Base-by-base conservation (phyloP, 257 asterid genomes). In the Craterostigma plantagineum region DNA sequence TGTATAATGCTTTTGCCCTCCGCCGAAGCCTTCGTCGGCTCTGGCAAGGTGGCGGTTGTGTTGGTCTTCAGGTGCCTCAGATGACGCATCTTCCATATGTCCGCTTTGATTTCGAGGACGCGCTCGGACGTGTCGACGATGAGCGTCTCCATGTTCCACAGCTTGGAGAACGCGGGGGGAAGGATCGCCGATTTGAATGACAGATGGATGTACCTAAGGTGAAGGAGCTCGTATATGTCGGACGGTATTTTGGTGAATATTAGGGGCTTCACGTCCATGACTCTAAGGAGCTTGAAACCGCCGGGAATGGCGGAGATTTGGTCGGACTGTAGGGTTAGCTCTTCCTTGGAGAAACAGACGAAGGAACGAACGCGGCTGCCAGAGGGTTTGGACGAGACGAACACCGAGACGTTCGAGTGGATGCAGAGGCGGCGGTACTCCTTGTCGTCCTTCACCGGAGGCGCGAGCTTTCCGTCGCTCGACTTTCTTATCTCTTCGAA, bases 31-130 rank as follows among this genome's bases (percentile, higher is more conserved):
- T 33, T 10, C 37, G 4, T 14, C 30, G 1, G 30, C 30, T 23
- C 30, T 6, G 30, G 30, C 4, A 65, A 13, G 4, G 16, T 0
- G 7, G 63, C 51, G 10, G 69, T 39, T 14, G 66, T 57, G 41
- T 65, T 60, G 3, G 70, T 57, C 56, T 45, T 57, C 1, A 71
- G 4, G 55, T 71, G 75, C 49, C 79, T 51, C 17, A 58, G 53
- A 11, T 40, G 56, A n/a, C 14, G 43, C 56, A 60, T 48, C 10
- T 53, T 58, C 55, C 64, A 47, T 13, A 60, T 41, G 10, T 52
- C 54, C 7, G 43, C 56, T 10, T 43, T 18, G 16, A 60, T 13
- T 12, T 40, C 48, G 12, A 58, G n/a, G 0, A 42, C 30, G 14
- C 43, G 44, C 0, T 18, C n/a, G 12, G 14, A 9, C 6, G 51